Base-by-base conservation (phyloP, 163 green algal species). In the Prototheca stagnorum region DNA sequence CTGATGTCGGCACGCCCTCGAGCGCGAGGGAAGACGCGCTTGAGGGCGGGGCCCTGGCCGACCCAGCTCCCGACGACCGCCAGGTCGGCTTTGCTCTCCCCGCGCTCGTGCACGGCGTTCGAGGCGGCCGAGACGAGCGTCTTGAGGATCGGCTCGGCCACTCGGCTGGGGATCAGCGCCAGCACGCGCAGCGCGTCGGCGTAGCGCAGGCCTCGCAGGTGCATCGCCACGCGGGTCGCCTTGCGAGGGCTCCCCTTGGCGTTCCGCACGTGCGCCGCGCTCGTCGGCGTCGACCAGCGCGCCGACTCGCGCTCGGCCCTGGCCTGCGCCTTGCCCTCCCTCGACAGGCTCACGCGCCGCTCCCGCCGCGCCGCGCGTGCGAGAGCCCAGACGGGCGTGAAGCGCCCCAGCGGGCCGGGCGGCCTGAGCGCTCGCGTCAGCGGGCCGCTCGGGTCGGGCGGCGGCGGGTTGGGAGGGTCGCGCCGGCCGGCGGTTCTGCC, bases 91-190 rank as follows among this genome's bases (percentile, higher is more conserved):
- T 95, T 95, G 34, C 73, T 68, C 31, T 90, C 70, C 25, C 76
- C 78, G 39, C 80, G 49, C 70, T 93, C 93, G 65, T 95, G 72
- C 75, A 93, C 94, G 29, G 86, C 87, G 62, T 96, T 95, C 25
- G 85, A 74, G 14, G 75, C 86, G 41, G 85, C 86, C 34, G 80
- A 92, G 34, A 92, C 74, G 22, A 93, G 57, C 19, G 70, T 73
- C 57, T 81, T 79, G 16, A 86, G 57, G 23, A 94, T 81, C 19
- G 63, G 65, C 50, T 91, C 81, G 33, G 20, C 27, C 15, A 72
- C 64, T 42, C 70, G 60, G 74, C 93, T 93, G 6, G 87, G 87
- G 70, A 93, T 84, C 67, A 90, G 93, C 63, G 94, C 84, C 61
- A 93, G 72, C 16, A 95, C 79, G 56, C 88, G 80, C 36, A 96